Conservation (phyloP, 140 eudicot species). For the Flaveria floridana region DNA sequence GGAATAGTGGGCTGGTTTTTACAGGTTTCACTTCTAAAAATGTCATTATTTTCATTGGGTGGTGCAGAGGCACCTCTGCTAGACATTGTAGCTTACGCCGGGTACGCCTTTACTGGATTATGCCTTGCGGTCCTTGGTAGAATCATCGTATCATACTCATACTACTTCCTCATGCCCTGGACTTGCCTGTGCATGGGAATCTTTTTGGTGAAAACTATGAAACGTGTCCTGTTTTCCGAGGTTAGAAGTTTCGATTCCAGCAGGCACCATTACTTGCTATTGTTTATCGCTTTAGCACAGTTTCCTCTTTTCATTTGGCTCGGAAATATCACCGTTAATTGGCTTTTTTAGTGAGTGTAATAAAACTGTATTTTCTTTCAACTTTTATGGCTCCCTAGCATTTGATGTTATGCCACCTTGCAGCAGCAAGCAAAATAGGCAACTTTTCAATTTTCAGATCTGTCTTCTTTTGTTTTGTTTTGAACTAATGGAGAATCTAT, state of each 20-base stretch:
- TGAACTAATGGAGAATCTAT: conserved; percentile 18
- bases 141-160: conserved; percentile 50
- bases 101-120: conserved; percentile 43
- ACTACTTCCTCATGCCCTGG: conserved; percentile 61
- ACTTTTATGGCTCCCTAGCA: conserved; percentile 9
- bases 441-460: conserved; percentile 22
- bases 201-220: conserved; percentile 66
- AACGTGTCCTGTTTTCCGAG: conserved; percentile 59
- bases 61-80: conserved; percentile 66
- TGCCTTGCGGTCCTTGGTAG: conserved; percentile 47
- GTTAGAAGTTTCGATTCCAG: conserved; percentile 62
- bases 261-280: conserved; percentile 56
- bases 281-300: conserved; percentile 58
- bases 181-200: conserved; percentile 60
- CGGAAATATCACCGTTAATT: conserved; percentile 53
- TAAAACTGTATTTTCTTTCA: neutral
- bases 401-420: conserved; percentile 28
- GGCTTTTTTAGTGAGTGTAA: conserved; percentile 46
- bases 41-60: conserved; percentile 69
- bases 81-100: conserved; percentile 36
- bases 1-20: conserved; percentile 82
- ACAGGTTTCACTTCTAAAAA: conserved; percentile 72
- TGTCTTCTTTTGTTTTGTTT: conserved; percentile 15
- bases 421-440: conserved; percentile 13
- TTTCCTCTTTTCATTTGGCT: conserved; percentile 70